These are phyloP conservation scores for Heracleum sosnowskyi DNA, from an alignment of 129 eudicot genomes.

Conservation along the genomic window DNA sequence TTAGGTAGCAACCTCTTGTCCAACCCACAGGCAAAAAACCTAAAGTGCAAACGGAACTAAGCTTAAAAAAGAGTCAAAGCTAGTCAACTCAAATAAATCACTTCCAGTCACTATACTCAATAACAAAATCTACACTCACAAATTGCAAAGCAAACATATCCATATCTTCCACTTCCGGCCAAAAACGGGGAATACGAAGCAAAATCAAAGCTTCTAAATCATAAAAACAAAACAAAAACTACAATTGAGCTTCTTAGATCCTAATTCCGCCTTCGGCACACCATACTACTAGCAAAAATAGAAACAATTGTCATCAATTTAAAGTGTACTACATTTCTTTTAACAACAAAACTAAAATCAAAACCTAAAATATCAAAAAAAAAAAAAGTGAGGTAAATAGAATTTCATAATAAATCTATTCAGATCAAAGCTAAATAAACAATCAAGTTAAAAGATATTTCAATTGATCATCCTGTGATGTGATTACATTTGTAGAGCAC, in stretches of 20 bases:
- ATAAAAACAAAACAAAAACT: neutral
- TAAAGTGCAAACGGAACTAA: neutral
- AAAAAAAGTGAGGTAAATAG: neutral
- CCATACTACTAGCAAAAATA: neutral
- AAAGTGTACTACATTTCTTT: neutral
- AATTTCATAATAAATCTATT: neutral
- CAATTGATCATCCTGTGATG: neutral
- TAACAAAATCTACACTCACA: neutral
- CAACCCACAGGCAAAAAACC: neutral
- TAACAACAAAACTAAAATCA: neutral
- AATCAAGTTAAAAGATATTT: neutral
- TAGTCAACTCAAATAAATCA: neutral
- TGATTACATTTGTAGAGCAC: neutral
- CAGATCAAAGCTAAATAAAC: conserved; percentile 1
- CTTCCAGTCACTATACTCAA: neutral
- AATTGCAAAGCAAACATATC: neutral
- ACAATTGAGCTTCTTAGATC: neutral
- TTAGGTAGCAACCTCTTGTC: neutral
- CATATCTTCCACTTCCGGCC: too few species aligned
- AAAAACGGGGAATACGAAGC: too few species aligned
- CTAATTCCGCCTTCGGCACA: neutral
- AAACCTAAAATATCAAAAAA: neutral
- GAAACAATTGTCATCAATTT: neutral
- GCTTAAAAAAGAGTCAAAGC: neutral
- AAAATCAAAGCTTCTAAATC: too few species aligned